Conservation (phyloP, 2,329 filamentous ascomycete species). For the Trichoderma koningii region DNA sequence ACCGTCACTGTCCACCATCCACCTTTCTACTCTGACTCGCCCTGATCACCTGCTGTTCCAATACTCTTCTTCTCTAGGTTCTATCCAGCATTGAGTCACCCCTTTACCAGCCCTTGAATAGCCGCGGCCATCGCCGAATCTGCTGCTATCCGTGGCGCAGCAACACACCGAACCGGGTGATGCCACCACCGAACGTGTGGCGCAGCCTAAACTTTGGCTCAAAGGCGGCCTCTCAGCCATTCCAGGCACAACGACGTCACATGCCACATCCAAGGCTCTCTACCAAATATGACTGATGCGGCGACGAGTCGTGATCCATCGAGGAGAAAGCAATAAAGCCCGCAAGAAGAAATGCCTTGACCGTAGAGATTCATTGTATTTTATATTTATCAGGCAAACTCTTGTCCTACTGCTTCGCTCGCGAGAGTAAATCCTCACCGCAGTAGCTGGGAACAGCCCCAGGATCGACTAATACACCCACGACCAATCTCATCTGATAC, state of each 20-base stretch:
- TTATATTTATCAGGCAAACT: background rate
- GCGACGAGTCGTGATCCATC: background rate
- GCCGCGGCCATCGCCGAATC: background rate
- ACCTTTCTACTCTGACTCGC: background rate
- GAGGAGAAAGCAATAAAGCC: background rate
- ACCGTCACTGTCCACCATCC: too few species aligned
- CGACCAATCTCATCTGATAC: background rate
- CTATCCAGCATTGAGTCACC: too few species aligned
- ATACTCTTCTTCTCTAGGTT: too few species aligned
- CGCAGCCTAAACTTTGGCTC: conserved; percentile 9
- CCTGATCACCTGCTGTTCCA: too few species aligned
- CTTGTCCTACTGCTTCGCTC: background rate
- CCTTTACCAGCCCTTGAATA: conserved; percentile 10
- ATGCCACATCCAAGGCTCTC: conserved; percentile 12
- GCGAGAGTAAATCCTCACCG: background rate
- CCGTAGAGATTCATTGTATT: background rate
- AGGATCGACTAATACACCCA: background rate
- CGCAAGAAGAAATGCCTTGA: background rate
- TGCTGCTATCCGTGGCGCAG: conserved; percentile 21
- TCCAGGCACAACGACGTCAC: conserved; percentile 15
- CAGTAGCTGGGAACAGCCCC: background rate
- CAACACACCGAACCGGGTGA: conserved; percentile 7
- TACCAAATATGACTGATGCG: background rate
- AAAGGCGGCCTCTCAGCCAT: conserved; percentile 13
- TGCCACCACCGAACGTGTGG: background rate